A percentile compares a stretch with the other conserved stretches of the same genome.
Evolutionary conservation across 2,329 filamentous ascomycete species (phyloP).

Genomic region (Canariomyces notabilis): DNA sequence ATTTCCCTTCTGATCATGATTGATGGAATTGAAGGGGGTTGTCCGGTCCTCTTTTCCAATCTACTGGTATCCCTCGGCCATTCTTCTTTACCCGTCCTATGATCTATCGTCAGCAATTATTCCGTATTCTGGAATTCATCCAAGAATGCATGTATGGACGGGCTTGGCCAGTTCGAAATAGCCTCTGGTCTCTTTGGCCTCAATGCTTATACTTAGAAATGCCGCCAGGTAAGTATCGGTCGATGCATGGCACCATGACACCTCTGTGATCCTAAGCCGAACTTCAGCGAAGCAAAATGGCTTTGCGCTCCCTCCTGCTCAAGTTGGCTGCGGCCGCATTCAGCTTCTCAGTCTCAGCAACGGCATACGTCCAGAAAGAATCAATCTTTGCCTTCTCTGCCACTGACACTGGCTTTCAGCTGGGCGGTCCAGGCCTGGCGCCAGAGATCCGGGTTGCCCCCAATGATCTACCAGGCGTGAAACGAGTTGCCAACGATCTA

Average conservation of each 20-base stretch:
- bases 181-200: too few relatives aligned
- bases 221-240: neutral
- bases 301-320: conserved; percentile 4
- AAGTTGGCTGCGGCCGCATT: conserved; percentile 3
- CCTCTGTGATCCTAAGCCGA: too few relatives aligned
- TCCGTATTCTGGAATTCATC: too few relatives aligned
- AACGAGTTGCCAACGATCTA: conserved; percentile 24
- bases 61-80: too few relatives aligned
- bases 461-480: conserved; percentile 24
- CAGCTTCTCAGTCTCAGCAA: neutral
- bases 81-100: too few relatives aligned
- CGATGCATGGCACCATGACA: neutral
- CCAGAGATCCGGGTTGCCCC: conserved; percentile 24
- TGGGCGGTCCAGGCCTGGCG: conserved; percentile 21
- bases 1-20: too few relatives aligned
- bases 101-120: too few relatives aligned
- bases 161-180: too few relatives aligned
- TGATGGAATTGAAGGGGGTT: too few relatives aligned
- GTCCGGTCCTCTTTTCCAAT: too few relatives aligned
- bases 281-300: conserved; percentile 2
- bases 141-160: too few relatives aligned
- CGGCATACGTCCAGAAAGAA: conserved; percentile 12
- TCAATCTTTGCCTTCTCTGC: conserved; percentile 20
- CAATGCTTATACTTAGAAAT: too few relatives aligned
- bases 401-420: conserved; percentile 16